These are phyloP conservation scores for Calocybe gangraenosa DNA, from an alignment of 768 basidiomycete species.

Conservation along the genomic window DNA sequence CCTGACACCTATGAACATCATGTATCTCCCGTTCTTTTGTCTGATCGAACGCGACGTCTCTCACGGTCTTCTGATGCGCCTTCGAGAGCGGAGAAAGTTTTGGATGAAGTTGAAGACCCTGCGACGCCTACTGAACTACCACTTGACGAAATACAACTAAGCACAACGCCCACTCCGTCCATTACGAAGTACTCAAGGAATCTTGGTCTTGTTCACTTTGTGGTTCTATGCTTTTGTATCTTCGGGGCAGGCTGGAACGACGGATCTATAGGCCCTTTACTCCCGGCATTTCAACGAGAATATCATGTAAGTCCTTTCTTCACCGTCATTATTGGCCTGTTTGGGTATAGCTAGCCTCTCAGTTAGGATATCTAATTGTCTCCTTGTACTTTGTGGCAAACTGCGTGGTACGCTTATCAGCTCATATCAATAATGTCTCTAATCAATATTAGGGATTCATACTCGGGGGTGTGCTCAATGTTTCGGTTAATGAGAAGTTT, in stretches of 20 bases:
- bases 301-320: constrained; percentile 19
- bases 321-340: not conserved
- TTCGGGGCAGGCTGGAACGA: constrained; percentile 38
- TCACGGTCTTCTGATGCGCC: constrained; percentile 3
- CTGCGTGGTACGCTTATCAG: constrained; percentile 22
- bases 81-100: not conserved
- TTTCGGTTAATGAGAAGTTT: constrained; percentile 38
- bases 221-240: constrained; percentile 35
- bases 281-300: constrained; percentile 22
- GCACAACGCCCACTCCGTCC: no score
- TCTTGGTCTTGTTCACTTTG: constrained; percentile 29
- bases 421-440: not conserved
- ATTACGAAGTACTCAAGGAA: not conserved
- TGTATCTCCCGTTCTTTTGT: constrained; percentile 1
- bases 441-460: constrained; percentile 39
- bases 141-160: no score
- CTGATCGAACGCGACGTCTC: constrained; percentile 8
- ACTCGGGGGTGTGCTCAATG: constrained; percentile 40
- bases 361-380: constrained; percentile 45
- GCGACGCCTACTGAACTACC: not conserved
- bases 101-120: no score
- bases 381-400: constrained; percentile 43
- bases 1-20: constrained; percentile 6
- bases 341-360: not conserved
- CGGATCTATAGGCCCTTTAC: constrained; percentile 21